Base-by-base conservation (phyloP, 2,329 filamentous ascomycete species). In the Xylaria sp. region DNA sequence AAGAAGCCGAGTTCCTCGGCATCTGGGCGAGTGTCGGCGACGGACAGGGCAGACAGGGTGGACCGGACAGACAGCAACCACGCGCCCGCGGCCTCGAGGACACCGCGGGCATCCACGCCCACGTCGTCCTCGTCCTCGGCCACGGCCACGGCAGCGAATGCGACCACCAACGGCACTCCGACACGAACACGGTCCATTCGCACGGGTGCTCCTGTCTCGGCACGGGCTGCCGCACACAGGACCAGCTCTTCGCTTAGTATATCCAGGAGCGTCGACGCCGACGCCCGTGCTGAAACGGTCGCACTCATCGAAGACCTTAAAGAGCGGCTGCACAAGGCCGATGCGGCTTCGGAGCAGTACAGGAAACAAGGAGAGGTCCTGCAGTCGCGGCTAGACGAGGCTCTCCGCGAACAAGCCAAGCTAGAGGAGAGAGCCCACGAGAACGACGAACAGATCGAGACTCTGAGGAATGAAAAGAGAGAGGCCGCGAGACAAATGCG, bases 371-470 rank as follows among this genome's bases (percentile, higher is more conserved):
- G 90, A 64, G 92, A 96, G 68, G 91, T 97, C 55, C 83, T 98
- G 73, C 94, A 97, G 82, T 88, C 92, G 73, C 90, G 93, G 75
- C 87, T 98, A 8, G 94, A 98, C 78, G 95, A 98, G 74, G 89
- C 94, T 55, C 82, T 92, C 67, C 88, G 89, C 74, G 94, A 98
- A 80, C 94, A 97, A 77, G 89, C 89, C 63, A 93, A 92, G 82
- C 84, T 98, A 44, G 96, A 99, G 80, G 95, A 98, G 79, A 90
- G 89, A 72, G 86, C 92, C 55, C 94, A 98, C 79, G 94, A 97
- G 81, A 90, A 89, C 76, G 94, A 96, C 70, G 93, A 95, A 80
- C 90, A 91, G 77, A 88, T 95, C 67, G 94, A 97, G 80, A 84
- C 88, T 8, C 85, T 98, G 63, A 90, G 90, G 77, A 94, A 93